Percentiles rank a stretch among this genome's conserved stretches.
phyloP scores from a whole-genome alignment of 2,329 filamentous ascomycete species.

The Mariannaea sp. region DNA sequence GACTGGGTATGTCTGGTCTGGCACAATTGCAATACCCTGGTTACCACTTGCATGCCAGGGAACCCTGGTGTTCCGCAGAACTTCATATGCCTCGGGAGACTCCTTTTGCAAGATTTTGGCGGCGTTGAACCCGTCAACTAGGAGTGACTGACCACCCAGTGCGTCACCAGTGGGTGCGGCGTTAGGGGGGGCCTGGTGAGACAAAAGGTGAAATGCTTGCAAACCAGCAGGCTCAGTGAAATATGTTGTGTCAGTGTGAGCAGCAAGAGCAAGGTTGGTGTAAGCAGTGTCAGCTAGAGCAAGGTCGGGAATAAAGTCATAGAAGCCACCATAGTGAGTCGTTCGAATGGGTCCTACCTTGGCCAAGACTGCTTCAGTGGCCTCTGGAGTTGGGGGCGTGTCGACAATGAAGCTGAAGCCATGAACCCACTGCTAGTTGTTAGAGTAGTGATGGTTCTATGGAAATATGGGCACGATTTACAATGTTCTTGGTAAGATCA shows the following conservation, averaged over 20 bases:
- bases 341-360: conserved; percentile 84
- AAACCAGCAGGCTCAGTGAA: conserved; percentile 91
- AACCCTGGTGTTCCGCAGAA: conserved; percentile 62
- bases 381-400: conserved; percentile 68
- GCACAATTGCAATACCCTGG: conserved; percentile 77
- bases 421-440: conserved; percentile 57
- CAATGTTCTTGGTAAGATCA: conserved; percentile 68
- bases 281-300: conserved; percentile 90
- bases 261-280: conserved; percentile 78
- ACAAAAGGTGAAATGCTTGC: conserved; percentile 91
- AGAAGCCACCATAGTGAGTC: conserved; percentile 84
- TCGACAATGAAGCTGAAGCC: conserved; percentile 80
- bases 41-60: conserved; percentile 91
- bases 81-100: conserved; percentile 59
- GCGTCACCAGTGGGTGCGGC: conserved; percentile 40
- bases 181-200: conserved; percentile 58
- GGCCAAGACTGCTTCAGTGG: conserved; percentile 76
- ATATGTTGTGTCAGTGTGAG: conserved; percentile 95
- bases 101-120: conserved; percentile 63
- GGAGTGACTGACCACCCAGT: conserved; percentile 74
- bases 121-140: conserved; percentile 85
- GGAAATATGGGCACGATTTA: conserved; percentile 42
- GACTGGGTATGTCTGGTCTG: conserved; percentile 72
- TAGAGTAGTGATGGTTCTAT: conserved; percentile 9
- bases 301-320: conserved; percentile 87